These are phyloP conservation scores for Haplosporangium sp. DNA, from an alignment of 371 early-diverging fungal genomes.

Conservation along the genomic window DNA sequence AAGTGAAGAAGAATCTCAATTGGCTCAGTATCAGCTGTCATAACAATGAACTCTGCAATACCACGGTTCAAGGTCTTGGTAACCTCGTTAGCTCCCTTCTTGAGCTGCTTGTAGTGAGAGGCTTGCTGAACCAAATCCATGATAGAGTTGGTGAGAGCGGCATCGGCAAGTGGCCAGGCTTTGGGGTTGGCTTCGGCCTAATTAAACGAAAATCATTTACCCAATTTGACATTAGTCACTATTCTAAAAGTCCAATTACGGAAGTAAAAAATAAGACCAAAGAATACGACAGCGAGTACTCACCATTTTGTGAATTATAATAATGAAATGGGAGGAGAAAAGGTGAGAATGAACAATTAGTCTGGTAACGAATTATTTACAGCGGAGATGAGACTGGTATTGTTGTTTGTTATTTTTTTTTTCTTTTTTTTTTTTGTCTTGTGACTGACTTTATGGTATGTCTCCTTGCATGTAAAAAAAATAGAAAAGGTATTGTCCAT, in stretches of 20 bases:
- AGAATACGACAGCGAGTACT: no score
- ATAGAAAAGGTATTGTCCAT: neutral
- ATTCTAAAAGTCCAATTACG: neutral
- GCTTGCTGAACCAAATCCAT: constrained; percentile 97
- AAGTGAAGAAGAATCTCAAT: constrained; percentile 97
- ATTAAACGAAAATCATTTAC: neutral
- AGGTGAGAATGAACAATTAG: no score
- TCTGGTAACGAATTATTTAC: no score
- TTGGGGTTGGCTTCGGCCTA: constrained; percentile 72
- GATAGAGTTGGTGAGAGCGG: constrained; percentile 92
- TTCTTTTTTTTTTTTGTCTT: neutral
- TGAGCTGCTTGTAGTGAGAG: constrained; percentile 98
- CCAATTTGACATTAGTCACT: neutral
- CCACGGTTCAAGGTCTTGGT: constrained; percentile 99
- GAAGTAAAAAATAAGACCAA: no score
- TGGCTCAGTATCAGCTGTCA: constrained; percentile 99
- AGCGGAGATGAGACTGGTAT: no score
- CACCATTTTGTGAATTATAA: no score
- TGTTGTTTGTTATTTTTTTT: neutral
- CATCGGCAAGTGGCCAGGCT: constrained; percentile 95
- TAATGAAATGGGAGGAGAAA: no score
- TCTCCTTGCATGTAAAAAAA: neutral
- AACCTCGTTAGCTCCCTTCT: constrained; percentile 99
- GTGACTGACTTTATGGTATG: neutral
- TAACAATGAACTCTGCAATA: constrained; percentile 98